Percentiles rank a stretch among this genome's conserved stretches.
Evolutionary conservation across 805 yeast genomes (phyloP).

Genomic region (Pichia deserticola): DNA sequence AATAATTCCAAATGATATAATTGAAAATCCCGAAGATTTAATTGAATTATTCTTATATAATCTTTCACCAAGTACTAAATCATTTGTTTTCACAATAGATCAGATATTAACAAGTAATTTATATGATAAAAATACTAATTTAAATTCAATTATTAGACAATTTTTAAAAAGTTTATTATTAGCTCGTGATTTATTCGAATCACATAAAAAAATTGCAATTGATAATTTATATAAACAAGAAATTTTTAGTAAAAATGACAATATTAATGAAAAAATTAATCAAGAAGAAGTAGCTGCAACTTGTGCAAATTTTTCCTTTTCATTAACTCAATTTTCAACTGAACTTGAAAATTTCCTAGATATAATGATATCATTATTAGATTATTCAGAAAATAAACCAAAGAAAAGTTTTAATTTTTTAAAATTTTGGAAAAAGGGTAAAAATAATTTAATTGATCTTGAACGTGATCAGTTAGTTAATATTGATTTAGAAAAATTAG

Average conservation of each 20-base stretch:
- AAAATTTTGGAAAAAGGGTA: slow-evolving; percentile 37
- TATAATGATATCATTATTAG: slow-evolving; percentile 29
- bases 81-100: slow-evolving; percentile 55
- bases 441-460: slow-evolving; percentile 6
- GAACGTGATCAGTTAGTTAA: slow-evolving; percentile 7
- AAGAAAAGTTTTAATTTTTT: slow-evolving; percentile 44
- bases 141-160: slow-evolving; percentile 34
- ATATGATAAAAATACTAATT: slow-evolving; percentile 35
- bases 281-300: slow-evolving; percentile 80
- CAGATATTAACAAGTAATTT: slow-evolving; percentile 56
- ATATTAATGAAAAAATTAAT: slow-evolving; percentile 40
- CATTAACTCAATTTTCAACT: slow-evolving; percentile 53
- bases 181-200: slow-evolving; percentile 50
- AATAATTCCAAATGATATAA: slow-evolving; percentile 12
- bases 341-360: slow-evolving; percentile 46
- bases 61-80: slow-evolving; percentile 66
- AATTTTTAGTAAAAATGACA: slow-evolving; percentile 35
- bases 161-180: slow-evolving; percentile 39
- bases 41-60: slow-evolving; percentile 61
- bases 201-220: slow-evolving; percentile 51
- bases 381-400: background rate
- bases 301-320: slow-evolving; percentile 70
- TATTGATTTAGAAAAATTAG: slow-evolving; percentile 12
- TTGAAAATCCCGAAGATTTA: slow-evolving; percentile 34
- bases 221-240: slow-evolving; percentile 50